These are phyloP conservation scores for Pelargonium cotyledonis DNA, from an alignment of 441 rosid genomes.

Conservation along the genomic window DNA sequence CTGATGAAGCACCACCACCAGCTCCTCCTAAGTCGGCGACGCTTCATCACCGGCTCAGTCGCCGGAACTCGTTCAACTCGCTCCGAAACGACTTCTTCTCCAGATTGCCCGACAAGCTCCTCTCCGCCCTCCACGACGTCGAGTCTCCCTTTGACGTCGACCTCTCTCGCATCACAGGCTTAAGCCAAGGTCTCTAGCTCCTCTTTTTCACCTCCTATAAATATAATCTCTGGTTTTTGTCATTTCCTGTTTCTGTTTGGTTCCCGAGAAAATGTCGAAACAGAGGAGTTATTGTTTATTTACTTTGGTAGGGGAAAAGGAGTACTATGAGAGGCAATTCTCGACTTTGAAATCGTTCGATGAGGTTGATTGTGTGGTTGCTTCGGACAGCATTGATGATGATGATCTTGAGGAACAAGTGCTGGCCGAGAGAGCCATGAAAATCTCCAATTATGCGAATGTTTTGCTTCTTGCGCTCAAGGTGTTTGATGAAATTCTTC, in stretches of 20 bases:
- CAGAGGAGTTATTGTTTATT: background rate
- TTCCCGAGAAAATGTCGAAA: background rate
- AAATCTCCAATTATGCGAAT: constrained; percentile 71
- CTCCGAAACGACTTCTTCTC: constrained; percentile 42
- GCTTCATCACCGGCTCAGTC: constrained; percentile 12
- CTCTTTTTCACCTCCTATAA: no score
- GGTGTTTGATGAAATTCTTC: constrained; percentile 30
- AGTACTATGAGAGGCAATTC: constrained; percentile 65
- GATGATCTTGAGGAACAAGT: constrained; percentile 35
- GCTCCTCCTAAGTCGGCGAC: constrained; percentile 9
- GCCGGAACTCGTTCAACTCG: constrained; percentile 31
- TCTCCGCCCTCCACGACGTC: constrained; percentile 35
- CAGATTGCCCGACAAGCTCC: constrained; percentile 53
- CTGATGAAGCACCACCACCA: no score
- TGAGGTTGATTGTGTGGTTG: constrained; percentile 51
- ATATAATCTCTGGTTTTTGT: no score
- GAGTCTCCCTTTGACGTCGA: constrained; percentile 41
- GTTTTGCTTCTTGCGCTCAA: constrained; percentile 54
- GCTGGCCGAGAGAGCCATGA: constrained; percentile 65
- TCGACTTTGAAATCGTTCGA: constrained; percentile 68
- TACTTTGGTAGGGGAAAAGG: constrained; percentile 49
- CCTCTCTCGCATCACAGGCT: constrained; percentile 32
- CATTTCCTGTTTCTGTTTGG: constrained; percentile 1
- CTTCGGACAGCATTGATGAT: constrained; percentile 25
- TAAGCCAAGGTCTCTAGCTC: constrained; percentile 55